Base-by-base conservation (phyloP, 768 basidiomycete genomes). In the Cubamyces sp. region DNA sequence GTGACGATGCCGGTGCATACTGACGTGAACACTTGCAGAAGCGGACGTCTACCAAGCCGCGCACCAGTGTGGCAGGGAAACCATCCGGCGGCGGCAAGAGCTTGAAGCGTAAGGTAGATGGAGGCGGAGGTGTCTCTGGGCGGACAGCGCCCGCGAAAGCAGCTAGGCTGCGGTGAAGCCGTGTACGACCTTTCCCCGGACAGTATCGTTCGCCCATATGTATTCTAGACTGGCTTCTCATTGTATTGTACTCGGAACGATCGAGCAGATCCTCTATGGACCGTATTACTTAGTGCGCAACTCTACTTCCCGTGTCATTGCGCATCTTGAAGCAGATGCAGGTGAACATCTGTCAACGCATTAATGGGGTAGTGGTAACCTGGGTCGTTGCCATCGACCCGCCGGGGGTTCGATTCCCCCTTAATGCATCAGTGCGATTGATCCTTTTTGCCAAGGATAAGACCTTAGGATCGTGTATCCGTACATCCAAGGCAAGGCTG, bases 371-470 rank as follows among this genome's bases (percentile, higher is more conserved):
- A 73, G 71, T 73, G 71, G 71, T 73, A 73, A 73, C 71, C 71
- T 73, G 71, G 71, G 71, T 73, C 71, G 71, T 73, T 73, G 71
- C 71, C 71, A 73, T 73, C 86, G 87, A 88, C 86, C 87, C 87
- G 87, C 87, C 87, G 87, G 86, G 87, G 86, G 87, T 89, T 89
- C 87, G 86, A 89, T 89, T 88, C 87, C 87, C 87, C 64, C 86
- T 88, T 88, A 87, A 88, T 88, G 87, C 87, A 87, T 11, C 25
- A 5, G 19, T 40, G 51, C 3, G 37, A 53, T 12, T 26, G n/a
- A 25, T 25, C 21, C 16, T 54, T 41, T 42, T 53, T 42, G 8
- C 37, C 19, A n/a, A n/a, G n/a, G n/a, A n/a, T n/a, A n/a, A n/a
- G n/a, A n/a, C n/a, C n/a, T n/a, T n/a, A n/a, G n/a, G n/a, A n/a